Evolutionary conservation across 2,329 filamentous ascomycete species (phyloP), one percentile per base, ranked within the genome.

Genomic region (Ophiosphaerella herpotricha): DNA sequence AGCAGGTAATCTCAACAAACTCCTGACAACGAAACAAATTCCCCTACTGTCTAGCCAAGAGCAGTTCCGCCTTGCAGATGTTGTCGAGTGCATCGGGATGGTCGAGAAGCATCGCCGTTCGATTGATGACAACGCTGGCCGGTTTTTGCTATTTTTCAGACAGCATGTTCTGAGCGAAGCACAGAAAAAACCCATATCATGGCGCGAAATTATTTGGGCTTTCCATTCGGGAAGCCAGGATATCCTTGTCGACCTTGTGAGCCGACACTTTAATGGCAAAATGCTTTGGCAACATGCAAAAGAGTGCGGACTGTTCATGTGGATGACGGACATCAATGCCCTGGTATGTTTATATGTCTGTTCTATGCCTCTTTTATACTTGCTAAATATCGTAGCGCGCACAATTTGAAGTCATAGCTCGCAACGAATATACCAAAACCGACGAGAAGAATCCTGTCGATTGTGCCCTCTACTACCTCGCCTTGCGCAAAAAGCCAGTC

Each of bases 271-370:
- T 61, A 88, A 91, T 56, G 87, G 88, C 1, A 87, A 84, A 51
- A 81, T 97, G 77, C 77, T 87, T 6, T 99, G 94, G 94, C 83
- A 88, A 55, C 83, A 92, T 62, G 94, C 93, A 1, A 82, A 88
- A 39, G 88, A 95, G 68, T 90, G 88, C 58, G 94, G 94, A 9
- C 81, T 97, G 47, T 97, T 96, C 67, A 93, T 97, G 86, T 99
- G 94, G 93, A 80, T 99, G 56, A 84, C 85, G 0, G 92, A 97
- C 71, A 74, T 80, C 14, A 83, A 82, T 46, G 86, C 91, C 18
- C 77, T 97, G 68, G 90, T 94, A 80, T 73, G 86, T 9, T 14
- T 65, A 21, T 7, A 8, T 11, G n/a, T 23, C 9, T 40, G 3
- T 5, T 29, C 26, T 11, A 29, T 12, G 23, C 4, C 11, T 26